phyloP scores from a whole-genome alignment of 768 basidiomycete species.

The Megacollybia marginata region DNA sequence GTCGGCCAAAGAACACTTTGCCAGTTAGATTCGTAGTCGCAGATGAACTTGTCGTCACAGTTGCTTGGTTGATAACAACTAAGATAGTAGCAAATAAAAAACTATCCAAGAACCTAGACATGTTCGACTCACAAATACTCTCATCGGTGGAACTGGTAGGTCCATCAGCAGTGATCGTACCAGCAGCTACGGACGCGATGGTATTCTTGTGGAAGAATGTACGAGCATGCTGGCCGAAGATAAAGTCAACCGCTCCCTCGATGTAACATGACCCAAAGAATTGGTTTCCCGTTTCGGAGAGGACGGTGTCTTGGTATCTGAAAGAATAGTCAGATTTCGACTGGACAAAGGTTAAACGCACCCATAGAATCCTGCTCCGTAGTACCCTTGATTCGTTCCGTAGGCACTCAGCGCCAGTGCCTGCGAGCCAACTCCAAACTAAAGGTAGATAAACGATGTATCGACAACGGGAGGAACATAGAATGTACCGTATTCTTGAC shows the following conservation, averaged over 20 bases:
- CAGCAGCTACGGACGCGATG: conserved; percentile 12
- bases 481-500: conserved; percentile 19
- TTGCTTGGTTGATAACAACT: conserved; percentile 19
- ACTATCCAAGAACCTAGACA: background rate
- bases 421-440: conserved; percentile 18
- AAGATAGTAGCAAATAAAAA: background rate
- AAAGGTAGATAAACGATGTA: background rate
- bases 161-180: conserved; percentile 14
- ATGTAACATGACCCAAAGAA: conserved; percentile 16
- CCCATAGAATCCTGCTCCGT: conserved; percentile 17
- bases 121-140: conserved; percentile 10
- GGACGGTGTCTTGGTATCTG: conserved; percentile 14
- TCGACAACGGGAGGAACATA: background rate
- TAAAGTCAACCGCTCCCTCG: conserved; percentile 17
- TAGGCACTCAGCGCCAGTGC: conserved; percentile 20
- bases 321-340: background rate
- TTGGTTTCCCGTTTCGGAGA: conserved; percentile 13
- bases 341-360: background rate
- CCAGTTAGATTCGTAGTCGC: conserved; percentile 13
- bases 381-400: conserved; percentile 19
- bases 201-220: conserved; percentile 12
- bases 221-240: conserved; percentile 15
- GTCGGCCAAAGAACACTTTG: conserved; percentile 16
- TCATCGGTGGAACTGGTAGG: conserved; percentile 8
- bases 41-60: conserved; percentile 9